Evolutionary conservation across 176 grass and related monocot species (phyloP).

Genomic region (Alopecurus myosuroides): DNA sequence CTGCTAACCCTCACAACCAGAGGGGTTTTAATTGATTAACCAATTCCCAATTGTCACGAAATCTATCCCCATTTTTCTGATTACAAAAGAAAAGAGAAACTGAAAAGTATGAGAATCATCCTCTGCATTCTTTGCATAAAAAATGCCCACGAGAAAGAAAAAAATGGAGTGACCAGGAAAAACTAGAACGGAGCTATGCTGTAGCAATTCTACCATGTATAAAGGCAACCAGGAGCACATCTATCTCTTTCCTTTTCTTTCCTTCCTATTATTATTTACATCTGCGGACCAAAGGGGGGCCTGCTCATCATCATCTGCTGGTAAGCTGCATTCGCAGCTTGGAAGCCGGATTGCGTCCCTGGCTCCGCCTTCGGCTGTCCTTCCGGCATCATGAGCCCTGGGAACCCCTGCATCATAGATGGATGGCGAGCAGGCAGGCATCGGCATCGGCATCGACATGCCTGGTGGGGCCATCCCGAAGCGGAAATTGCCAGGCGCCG

Average conservation of each 20-base stretch:
- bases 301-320: constrained; percentile 82
- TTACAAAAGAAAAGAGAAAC: constrained; percentile 26
- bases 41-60: background rate
- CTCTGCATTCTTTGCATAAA: constrained; percentile 32
- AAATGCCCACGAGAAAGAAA: background rate
- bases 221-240: constrained; percentile 38
- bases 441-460: constrained; percentile 56
- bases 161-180: background rate
- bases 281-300: constrained; percentile 59
- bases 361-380: constrained; percentile 55
- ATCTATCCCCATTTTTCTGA: background rate
- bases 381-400: constrained; percentile 56
- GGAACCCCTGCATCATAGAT: constrained; percentile 32
- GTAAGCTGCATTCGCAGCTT: constrained; percentile 40
- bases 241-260: constrained; percentile 34
- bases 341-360: constrained; percentile 15
- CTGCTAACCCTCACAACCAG: background rate
- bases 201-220: constrained; percentile 31
- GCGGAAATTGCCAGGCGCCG: constrained; percentile 33
- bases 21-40: background rate
- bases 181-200: constrained; percentile 35
- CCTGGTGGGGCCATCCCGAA: constrained; percentile 56
- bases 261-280: constrained; percentile 74
- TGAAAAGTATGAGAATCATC: background rate
- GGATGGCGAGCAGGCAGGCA: constrained; percentile 32